These are phyloP conservation scores for Exophiala spinifera DNA, from an alignment of 2,329 filamentous ascomycete species.

Conservation along the genomic window DNA sequence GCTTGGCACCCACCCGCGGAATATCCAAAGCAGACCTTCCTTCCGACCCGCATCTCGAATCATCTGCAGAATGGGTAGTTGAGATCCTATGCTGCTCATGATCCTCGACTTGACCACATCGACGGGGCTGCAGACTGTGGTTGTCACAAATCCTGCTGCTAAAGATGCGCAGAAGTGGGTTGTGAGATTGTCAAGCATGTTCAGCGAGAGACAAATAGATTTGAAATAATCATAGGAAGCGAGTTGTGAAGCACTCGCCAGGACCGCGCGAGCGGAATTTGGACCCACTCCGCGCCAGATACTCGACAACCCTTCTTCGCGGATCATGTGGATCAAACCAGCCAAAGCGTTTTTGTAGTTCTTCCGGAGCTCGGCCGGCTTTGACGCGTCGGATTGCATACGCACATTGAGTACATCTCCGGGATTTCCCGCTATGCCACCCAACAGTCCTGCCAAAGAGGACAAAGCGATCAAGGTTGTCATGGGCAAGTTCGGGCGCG, in stretches of 20 bases:
- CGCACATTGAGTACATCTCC: constrained; percentile 96
- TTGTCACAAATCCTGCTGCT: constrained; percentile 62
- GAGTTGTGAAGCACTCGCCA: constrained; percentile 63
- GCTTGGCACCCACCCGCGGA: constrained; percentile 65
- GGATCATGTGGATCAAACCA: constrained; percentile 80
- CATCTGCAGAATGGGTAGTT: constrained; percentile 45
- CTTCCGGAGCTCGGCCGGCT: constrained; percentile 68
- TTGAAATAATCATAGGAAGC: constrained; percentile 64
- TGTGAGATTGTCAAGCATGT: constrained; percentile 53
- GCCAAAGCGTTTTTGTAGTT: constrained; percentile 89
- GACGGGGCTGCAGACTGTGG: constrained; percentile 63
- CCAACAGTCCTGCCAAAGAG: constrained; percentile 76
- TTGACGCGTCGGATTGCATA: constrained; percentile 89
- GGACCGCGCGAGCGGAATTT: constrained; percentile 59
- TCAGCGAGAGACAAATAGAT: constrained; percentile 50
- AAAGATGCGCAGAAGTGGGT: constrained; percentile 63
- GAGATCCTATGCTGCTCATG: constrained; percentile 52
- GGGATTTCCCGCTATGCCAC: constrained; percentile 86
- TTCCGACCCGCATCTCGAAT: constrained; percentile 53
- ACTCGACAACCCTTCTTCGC: constrained; percentile 71
- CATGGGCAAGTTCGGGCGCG: constrained; percentile 50
- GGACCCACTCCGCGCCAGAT: constrained; percentile 75
- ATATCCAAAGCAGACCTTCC: constrained; percentile 62
- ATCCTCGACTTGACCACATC: constrained; percentile 65
- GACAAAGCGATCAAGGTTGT: constrained; percentile 77